Conservation (phyloP, 2,329 filamentous ascomycete species). For the Colletotrichum shisoi region DNA sequence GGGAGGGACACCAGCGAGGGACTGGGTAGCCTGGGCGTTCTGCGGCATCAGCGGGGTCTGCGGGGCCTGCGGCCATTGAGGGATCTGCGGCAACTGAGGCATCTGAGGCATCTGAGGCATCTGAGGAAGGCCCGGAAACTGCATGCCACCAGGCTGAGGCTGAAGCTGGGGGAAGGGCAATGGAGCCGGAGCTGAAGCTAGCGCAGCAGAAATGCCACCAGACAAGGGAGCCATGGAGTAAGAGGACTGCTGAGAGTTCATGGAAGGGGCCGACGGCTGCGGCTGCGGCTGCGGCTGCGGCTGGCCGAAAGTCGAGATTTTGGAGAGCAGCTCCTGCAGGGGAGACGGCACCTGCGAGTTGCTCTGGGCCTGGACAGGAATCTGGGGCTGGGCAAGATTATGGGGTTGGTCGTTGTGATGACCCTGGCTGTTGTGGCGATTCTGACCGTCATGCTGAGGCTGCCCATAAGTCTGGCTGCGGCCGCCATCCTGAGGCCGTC, state of each 20-base stretch:
- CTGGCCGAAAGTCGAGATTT: conserved; percentile 19
- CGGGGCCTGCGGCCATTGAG: conserved; percentile 27
- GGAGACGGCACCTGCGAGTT: conserved; percentile 7
- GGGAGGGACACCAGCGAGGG: conserved; percentile 55
- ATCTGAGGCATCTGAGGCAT: background rate
- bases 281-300: conserved; percentile 16
- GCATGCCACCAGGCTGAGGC: conserved; percentile 14
- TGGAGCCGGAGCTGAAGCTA: conserved; percentile 63
- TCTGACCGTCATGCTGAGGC: conserved; percentile 40
- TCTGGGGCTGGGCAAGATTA: conserved; percentile 12
- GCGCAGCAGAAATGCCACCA: conserved; percentile 55
- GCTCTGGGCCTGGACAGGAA: conserved; percentile 14
- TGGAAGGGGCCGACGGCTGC: conserved; percentile 14
- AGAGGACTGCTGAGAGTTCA: conserved; percentile 10
- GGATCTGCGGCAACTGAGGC: conserved; percentile 46
- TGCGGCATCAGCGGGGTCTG: conserved; percentile 1
- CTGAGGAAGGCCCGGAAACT: conserved; percentile 47
- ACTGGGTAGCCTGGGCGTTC: conserved; percentile 41
- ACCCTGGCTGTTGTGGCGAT: conserved; percentile 39
- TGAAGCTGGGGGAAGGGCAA: conserved; percentile 49
- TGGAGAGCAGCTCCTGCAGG: conserved; percentile 22
- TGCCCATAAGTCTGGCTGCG: conserved; percentile 44
- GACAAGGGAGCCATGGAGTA: conserved; percentile 47
- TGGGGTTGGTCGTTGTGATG: conserved; percentile 34
- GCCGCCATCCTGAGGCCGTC: conserved; percentile 4